A percentile compares a stretch with the other conserved stretches of the same genome.
These are phyloP conservation scores for Cordyceps javanica DNA, from an alignment of 2,329 filamentous ascomycete species.

Conservation along the genomic window DNA sequence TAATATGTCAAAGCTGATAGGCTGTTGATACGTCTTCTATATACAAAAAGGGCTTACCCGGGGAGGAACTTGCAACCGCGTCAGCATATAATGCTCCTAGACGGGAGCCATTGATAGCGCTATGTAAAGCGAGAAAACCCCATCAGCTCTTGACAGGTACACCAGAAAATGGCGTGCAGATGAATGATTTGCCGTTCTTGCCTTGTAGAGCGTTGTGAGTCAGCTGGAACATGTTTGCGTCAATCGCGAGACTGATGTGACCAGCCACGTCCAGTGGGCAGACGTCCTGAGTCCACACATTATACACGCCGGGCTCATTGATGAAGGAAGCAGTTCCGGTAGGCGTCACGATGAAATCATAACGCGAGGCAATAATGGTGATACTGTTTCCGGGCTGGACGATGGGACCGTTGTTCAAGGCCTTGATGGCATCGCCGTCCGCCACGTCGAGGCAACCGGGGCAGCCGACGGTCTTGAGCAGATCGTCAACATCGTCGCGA, in stretches of 20 bases:
- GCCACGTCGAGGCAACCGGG: conserved; percentile 13
- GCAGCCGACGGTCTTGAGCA: conserved; percentile 14
- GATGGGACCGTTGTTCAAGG: conserved; percentile 14
- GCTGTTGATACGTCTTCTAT: too few species aligned
- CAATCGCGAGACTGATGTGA: conserved; percentile 13
- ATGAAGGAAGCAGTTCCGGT: conserved; percentile 8
- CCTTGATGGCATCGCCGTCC: conserved; percentile 10
- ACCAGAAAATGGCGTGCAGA: neutral
- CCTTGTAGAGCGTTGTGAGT: conserved; percentile 14
- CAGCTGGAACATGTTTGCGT: conserved; percentile 14
- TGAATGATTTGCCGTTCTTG: conserved; percentile 5
- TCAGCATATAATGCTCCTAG: neutral
- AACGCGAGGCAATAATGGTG: conserved; percentile 13
- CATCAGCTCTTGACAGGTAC: neutral
- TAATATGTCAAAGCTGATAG: too few species aligned
- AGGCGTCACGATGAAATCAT: conserved; percentile 15
- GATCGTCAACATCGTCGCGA: neutral
- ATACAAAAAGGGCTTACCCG: too few species aligned
- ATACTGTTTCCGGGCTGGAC: conserved; percentile 15
- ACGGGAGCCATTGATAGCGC: neutral
- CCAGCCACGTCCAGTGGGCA: conserved; percentile 16
- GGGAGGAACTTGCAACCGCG: neutral
- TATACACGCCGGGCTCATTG: conserved; percentile 14
- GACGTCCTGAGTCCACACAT: conserved; percentile 14
- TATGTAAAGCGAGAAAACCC: neutral